A percentile compares a stretch with the other conserved stretches of the same genome.
phyloP scores from a whole-genome alignment of 441 rosid species.

The Melastoma candidum region DNA sequence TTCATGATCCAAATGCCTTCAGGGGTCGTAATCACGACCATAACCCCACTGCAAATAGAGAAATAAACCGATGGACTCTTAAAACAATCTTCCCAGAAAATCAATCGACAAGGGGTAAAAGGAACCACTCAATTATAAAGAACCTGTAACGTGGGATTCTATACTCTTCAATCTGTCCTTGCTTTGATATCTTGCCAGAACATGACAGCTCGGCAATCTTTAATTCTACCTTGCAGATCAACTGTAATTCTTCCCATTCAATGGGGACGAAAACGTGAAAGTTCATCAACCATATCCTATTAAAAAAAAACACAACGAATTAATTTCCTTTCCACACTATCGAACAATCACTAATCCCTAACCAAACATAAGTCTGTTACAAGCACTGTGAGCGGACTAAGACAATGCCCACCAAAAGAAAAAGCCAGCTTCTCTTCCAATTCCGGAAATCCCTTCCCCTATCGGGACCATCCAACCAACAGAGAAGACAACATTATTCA shows the following conservation, averaged over 20 bases:
- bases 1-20: conserved; percentile 95
- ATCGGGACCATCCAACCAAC: no score
- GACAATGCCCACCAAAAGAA: no score
- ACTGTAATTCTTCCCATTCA: conserved; percentile 84
- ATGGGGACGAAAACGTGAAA: conserved; percentile 63
- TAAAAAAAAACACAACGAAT: background rate
- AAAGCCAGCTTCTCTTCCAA: no score
- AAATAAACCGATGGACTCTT: background rate
- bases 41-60: conserved; percentile 70
- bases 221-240: conserved; percentile 80
- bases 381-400: background rate
- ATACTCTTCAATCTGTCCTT: conserved; percentile 57
- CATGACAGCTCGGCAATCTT: conserved; percentile 71
- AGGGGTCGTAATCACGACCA: conserved; percentile 79
- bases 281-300: conserved; percentile 65
- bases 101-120: background rate
- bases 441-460: no score
- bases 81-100: background rate
- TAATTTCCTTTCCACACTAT: background rate
- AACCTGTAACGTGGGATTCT: conserved; percentile 79
- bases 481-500: no score
- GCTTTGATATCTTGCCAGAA: conserved; percentile 88
- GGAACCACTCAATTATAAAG: conserved; percentile 1
- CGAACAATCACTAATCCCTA: background rate
- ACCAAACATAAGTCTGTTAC: background rate